Base-by-base conservation (phyloP, 345 rosid species). In the Syzygium aromaticum region DNA sequence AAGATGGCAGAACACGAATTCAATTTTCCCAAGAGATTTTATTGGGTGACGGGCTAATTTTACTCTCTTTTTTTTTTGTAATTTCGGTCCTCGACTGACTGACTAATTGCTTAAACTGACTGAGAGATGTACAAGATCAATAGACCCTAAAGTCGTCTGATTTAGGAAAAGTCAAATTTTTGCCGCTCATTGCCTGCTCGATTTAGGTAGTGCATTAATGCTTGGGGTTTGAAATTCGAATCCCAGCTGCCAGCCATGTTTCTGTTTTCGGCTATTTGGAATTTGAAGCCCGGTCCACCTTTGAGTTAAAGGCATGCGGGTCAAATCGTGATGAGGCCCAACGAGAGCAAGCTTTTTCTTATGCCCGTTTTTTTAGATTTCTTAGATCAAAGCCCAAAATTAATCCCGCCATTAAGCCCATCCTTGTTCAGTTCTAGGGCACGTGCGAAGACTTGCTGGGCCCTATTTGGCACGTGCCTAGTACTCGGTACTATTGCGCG, bases 61-160 rank as follows among this genome's bases (percentile, higher is more conserved):
- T 64, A 16, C 0, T 22, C n/a, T n/a, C n/a, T n/a, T n/a, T 30
- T 28, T 15, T 30, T 2, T 30, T 1, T 0, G 3, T 64, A 9
- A 64, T 30, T 30, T 7, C 1, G 43, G 38, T 64, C 22, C 11
- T 16, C 19, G 21, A 33, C 1, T 0, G 21, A 33, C 1, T 0
- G 22, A 64, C 43, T 30, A 64, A 30, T 64, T 30, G 16, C 38
- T 30, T 64, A 15, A 64, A 30, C 38, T 30, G 43, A 64, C 19
- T 3, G 5, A 7, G 30, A 15, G 22, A 64, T 30, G 43, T 16
- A 64, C 40, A 15, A 3, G 22, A 64, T 30, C 46, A 8, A 7
- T 64, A 15, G 77, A 64, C 77, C 77, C 43, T 2, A 8, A 67
- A 10, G 17, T 67, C 6, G 46, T 30, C 12, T 17, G 78, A 16